Conservation (phyloP, 2,329 filamentous ascomycete genomes). For the Fusarium lyarnte region DNA sequence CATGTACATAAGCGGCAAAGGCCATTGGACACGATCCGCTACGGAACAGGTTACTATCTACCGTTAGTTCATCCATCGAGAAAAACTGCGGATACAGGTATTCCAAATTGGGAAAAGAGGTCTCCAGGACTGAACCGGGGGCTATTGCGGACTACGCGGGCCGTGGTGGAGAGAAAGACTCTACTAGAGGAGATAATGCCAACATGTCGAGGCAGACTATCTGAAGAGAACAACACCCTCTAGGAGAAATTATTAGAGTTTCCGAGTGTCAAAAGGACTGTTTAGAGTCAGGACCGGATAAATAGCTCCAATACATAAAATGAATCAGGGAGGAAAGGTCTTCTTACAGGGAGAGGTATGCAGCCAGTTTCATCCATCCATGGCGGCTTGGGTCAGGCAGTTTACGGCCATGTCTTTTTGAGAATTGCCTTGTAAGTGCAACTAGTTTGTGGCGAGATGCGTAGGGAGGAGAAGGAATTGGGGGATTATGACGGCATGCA, state of each 20-base stretch:
- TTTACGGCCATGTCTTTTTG: not conserved
- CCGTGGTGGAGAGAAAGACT: slow-evolving; percentile 20
- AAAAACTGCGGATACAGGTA: not conserved
- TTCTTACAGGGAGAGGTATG: slow-evolving; percentile 9
- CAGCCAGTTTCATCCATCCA: slow-evolving; percentile 5
- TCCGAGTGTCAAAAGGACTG: not conserved
- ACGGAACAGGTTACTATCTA: not conserved
- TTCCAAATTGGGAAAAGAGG: slow-evolving; percentile 1
- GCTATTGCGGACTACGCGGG: slow-evolving; percentile 15
- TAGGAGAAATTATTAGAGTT: not conserved
- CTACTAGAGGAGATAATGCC: not conserved
- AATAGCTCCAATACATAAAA: slow-evolving; percentile 8
- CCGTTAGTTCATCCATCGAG: not conserved
- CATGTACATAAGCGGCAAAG: not conserved
- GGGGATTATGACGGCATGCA: not conserved
- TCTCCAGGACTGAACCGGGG: not conserved
- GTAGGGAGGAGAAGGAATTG: not conserved
- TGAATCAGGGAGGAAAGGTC: not conserved
- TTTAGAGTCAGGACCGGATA: not conserved
- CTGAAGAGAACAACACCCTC: not conserved
- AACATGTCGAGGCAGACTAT: not conserved
- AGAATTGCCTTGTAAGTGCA: not conserved
- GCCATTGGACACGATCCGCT: not conserved
- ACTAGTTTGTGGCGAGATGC: not conserved
- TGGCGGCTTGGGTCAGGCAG: not conserved